Evolutionary conservation across 148 eudicot species (phyloP).

Genomic region (Rhododendron simsii): DNA sequence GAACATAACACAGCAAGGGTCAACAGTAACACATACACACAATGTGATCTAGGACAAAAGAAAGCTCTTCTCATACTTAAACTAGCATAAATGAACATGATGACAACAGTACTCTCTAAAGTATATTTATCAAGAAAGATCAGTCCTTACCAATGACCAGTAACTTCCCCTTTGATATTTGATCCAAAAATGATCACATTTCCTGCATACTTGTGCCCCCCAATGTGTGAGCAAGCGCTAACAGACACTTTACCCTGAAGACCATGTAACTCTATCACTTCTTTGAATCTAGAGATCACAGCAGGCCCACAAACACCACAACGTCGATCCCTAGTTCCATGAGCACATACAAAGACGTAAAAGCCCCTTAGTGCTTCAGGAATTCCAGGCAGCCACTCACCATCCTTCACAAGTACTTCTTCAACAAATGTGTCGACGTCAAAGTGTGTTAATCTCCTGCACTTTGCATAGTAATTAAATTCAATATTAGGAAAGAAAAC

Average conservation of each 20-base stretch:
- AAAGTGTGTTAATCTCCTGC: slow-evolving; percentile 98
- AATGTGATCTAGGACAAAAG: background rate
- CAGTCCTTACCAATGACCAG: slow-evolving; percentile 78
- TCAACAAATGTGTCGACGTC: slow-evolving; percentile 97
- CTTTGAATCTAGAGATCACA: slow-evolving; percentile 66
- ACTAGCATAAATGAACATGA: background rate
- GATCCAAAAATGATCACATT: slow-evolving; percentile 91
- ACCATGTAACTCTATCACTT: slow-evolving; percentile 68
- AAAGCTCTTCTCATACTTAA: background rate
- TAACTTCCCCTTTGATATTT: slow-evolving; percentile 43
- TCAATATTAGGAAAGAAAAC: background rate
- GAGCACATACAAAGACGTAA: slow-evolving; percentile 86
- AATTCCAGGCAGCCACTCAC: slow-evolving; percentile 92
- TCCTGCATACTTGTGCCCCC: slow-evolving; percentile 97
- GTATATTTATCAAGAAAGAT: background rate
- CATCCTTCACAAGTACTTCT: slow-evolving; percentile 90
- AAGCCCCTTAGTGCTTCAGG: slow-evolving; percentile 78
- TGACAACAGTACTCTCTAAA: background rate
- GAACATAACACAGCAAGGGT: background rate
- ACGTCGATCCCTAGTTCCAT: slow-evolving; percentile 87
- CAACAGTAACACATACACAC: slow-evolving; percentile 1
- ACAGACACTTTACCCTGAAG: slow-evolving; percentile 76
- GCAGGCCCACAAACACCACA: slow-evolving; percentile 99
- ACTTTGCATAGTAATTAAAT: slow-evolving; percentile 11
- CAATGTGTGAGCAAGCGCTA: slow-evolving; percentile 95